A percentile compares a stretch with the other conserved stretches of the same genome.
phyloP scores from a whole-genome alignment of 768 basidiomycete species.

The Suillus sp. region DNA sequence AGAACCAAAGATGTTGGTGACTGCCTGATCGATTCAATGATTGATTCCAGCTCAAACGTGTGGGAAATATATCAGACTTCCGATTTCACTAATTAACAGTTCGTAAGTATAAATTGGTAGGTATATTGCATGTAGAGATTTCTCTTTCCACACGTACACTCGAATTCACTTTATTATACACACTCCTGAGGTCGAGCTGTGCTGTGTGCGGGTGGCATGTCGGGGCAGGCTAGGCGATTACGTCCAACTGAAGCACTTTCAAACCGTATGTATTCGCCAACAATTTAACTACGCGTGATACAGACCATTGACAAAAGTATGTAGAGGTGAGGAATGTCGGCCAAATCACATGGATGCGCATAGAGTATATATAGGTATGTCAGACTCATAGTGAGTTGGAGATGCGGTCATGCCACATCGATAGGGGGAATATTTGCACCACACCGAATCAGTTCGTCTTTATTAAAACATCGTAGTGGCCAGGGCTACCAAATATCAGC shows the following conservation, averaged over 20 bases:
- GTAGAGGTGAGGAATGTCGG: not conserved
- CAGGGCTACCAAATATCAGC: conserved; percentile 55
- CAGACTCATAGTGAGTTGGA: not conserved
- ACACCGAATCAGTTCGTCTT: conserved; percentile 12
- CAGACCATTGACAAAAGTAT: not conserved
- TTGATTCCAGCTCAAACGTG: not conserved
- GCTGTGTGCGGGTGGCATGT: not conserved
- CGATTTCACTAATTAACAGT: too few species aligned
- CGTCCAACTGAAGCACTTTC: not conserved
- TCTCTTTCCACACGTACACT: not conserved
- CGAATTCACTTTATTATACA: not conserved
- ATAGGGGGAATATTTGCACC: not conserved
- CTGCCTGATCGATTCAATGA: not conserved
- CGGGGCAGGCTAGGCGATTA: not conserved
- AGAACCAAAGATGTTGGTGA: not conserved
- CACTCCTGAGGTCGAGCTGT: not conserved
- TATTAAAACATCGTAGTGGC: conserved; percentile 78
- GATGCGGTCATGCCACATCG: not conserved
- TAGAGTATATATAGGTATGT: not conserved
- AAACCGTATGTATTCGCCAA: not conserved
- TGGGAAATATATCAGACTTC: not conserved
- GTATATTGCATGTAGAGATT: too few species aligned
- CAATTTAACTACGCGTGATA: not conserved
- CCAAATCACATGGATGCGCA: not conserved
- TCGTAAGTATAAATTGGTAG: too few species aligned